phyloP scores from a whole-genome alignment of 305 asterid species.

The Fraxinus albicans region DNA sequence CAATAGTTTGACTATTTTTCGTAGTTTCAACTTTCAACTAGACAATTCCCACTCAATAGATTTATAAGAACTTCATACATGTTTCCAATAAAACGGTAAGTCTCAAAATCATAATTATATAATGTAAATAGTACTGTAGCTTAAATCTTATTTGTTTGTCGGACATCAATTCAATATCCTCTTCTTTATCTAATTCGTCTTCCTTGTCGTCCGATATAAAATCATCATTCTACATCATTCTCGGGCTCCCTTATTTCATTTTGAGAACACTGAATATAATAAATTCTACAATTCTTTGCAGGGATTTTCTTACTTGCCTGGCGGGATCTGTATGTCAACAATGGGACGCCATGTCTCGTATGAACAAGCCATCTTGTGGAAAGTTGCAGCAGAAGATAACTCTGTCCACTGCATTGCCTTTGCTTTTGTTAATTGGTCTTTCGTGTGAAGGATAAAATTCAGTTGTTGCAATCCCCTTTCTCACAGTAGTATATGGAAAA shows the following conservation, averaged over 20 bases:
- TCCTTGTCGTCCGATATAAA: neutral
- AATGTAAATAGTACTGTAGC: neutral
- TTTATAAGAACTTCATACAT: neutral
- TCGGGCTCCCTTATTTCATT: neutral
- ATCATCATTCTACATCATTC: too few species aligned
- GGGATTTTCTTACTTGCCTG: slow-evolving; percentile 77
- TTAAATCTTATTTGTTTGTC: too few species aligned
- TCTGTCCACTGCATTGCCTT: slow-evolving; percentile 77
- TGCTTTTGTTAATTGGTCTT: slow-evolving; percentile 89
- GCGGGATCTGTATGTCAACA: slow-evolving; percentile 83
- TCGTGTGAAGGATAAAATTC: slow-evolving; percentile 39
- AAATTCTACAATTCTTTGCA: slow-evolving; percentile 21
- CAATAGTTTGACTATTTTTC: neutral
- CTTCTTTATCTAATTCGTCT: neutral
- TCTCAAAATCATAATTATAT: neutral
- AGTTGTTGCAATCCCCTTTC: neutral
- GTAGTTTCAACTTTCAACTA: neutral
- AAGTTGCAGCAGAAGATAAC: slow-evolving; percentile 69
- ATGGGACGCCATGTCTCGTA: slow-evolving; percentile 89
- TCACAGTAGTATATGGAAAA: neutral
- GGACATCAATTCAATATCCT: neutral
- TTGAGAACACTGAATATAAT: neutral
- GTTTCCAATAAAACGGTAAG: neutral
- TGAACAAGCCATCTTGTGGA: slow-evolving; percentile 89
- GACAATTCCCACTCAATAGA: neutral